phyloP scores from a whole-genome alignment of 257 asterid genomes.

The Mentha longifolia region DNA sequence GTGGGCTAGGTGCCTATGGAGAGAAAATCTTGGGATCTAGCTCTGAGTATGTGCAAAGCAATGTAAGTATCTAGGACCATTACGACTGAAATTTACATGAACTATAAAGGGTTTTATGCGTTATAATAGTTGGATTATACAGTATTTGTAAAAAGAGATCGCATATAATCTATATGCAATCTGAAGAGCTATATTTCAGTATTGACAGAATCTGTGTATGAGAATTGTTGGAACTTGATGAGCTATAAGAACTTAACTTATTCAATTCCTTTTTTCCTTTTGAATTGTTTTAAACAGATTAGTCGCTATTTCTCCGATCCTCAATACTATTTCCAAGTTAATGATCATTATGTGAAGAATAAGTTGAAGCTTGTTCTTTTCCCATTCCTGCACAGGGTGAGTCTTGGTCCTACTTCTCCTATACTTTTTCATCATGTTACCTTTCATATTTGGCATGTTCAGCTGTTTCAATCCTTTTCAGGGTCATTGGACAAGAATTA shows the following conservation, averaged over 20 bases:
- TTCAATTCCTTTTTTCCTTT: conserved; percentile 12
- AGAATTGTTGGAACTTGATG: not conserved
- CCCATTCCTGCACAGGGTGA: conserved; percentile 64
- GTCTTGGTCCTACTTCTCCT: conserved; percentile 11
- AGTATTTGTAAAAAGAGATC: not conserved
- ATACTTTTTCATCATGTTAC: not conserved
- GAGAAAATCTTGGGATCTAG: conserved; percentile 57
- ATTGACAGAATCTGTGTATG: not conserved
- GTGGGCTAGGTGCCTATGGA: conserved; percentile 63
- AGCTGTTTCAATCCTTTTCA: conserved; percentile 31
- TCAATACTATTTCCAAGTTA: conserved; percentile 65
- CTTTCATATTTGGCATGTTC: not conserved
- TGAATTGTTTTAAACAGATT: conserved; percentile 39
- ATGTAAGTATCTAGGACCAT: conserved; percentile 38
- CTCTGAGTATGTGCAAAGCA: conserved; percentile 64
- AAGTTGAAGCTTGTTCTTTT: conserved; percentile 63
- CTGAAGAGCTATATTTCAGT: not conserved
- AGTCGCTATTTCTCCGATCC: conserved; percentile 62
- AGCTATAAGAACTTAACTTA: not conserved
- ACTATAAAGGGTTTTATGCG: not conserved
- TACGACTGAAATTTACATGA: conserved; percentile 11
- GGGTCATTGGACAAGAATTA: conserved; percentile 69
- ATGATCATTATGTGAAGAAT: conserved; percentile 63
- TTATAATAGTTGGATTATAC: not conserved
- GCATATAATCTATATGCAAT: not conserved